Evolutionary conservation across 2,329 filamentous ascomycete genomes (phyloP).

Genomic region (Colletotrichum phormii): DNA sequence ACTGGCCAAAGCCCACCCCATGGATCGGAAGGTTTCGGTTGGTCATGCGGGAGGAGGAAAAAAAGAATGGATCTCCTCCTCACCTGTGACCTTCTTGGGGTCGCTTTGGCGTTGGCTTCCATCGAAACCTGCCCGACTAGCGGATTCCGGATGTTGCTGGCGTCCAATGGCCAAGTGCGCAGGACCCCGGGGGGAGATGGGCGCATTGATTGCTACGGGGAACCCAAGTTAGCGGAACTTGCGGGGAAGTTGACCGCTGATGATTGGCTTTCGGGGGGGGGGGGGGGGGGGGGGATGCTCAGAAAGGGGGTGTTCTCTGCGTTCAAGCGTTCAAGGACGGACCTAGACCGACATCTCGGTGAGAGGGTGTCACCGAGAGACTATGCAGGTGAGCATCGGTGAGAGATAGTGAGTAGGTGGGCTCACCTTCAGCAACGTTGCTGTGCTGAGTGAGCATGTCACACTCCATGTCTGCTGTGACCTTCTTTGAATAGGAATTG

Average conservation of each 20-base stretch:
- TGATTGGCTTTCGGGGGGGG: conserved; percentile 10
- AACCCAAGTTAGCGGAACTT: conserved; percentile 22
- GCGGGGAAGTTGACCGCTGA: conserved; percentile 5
- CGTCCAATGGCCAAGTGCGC: neutral
- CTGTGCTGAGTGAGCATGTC: fast-evolving
- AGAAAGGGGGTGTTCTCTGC: neutral
- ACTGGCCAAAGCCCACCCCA: neutral
- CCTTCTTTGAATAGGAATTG: no score
- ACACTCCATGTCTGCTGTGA: no score
- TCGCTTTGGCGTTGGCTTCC: neutral
- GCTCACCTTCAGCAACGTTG: no score
- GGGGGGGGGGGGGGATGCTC: no score
- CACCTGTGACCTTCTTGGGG: neutral
- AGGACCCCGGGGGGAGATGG: neutral
- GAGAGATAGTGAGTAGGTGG: fast-evolving
- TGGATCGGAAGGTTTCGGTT: conserved; percentile 18
- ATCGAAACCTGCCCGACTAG: neutral
- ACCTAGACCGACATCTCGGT: neutral
- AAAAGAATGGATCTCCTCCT: conserved; percentile 9
- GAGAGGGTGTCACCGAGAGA: neutral
- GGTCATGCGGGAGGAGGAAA: conserved; percentile 25
- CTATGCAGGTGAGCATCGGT: fast-evolving
- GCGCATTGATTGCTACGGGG: conserved; percentile 28
- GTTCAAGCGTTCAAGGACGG: neutral
- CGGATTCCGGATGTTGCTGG: neutral